Percentiles rank a stretch among this genome's conserved stretches.
Conservation (phyloP, 2,329 filamentous ascomycete genomes). For the Chrysosphaeria jannelii region DNA sequence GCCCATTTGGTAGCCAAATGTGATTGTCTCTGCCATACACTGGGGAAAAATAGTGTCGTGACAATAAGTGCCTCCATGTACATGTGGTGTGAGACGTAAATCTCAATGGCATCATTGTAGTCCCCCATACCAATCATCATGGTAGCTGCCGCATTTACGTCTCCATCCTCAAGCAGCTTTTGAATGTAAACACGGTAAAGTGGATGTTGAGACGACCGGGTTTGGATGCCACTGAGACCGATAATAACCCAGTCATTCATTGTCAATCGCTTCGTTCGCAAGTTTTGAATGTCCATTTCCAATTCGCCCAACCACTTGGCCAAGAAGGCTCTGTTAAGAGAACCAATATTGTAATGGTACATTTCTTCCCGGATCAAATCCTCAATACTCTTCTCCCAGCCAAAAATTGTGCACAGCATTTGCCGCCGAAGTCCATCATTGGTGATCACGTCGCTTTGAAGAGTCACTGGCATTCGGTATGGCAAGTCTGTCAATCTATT, state of each 20-base stretch:
- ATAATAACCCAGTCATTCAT: slow-evolving; percentile 93
- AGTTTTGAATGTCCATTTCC: slow-evolving; percentile 49
- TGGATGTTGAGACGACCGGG: slow-evolving; percentile 54
- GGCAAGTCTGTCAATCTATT: slow-evolving; percentile 56
- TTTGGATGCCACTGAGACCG: slow-evolving; percentile 60
- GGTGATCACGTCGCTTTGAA: slow-evolving; percentile 28
- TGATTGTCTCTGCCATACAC: slow-evolving; percentile 73
- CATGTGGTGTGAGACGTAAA: slow-evolving; percentile 72
- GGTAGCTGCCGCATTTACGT: slow-evolving; percentile 73
- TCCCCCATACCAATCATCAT: slow-evolving; percentile 84
- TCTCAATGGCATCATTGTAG: slow-evolving; percentile 78
- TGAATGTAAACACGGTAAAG: slow-evolving; percentile 77
- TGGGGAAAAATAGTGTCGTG: slow-evolving; percentile 52
- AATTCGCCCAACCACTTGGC: slow-evolving; percentile 81
- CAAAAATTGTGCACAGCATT: slow-evolving; percentile 85
- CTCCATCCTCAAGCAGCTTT: slow-evolving; percentile 61
- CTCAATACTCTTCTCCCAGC: slow-evolving; percentile 67
- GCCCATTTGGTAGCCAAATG: slow-evolving; percentile 85
- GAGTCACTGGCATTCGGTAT: slow-evolving; percentile 36
- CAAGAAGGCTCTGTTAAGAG: slow-evolving; percentile 51
- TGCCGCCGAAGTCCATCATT: slow-evolving; percentile 60
- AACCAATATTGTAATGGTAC: slow-evolving; percentile 38
- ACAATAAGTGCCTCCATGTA: slow-evolving; percentile 84
- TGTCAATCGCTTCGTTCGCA: slow-evolving; percentile 62
- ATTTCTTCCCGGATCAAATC: slow-evolving; percentile 65